These are phyloP conservation scores for Salvia hispanica DNA, from an alignment of 257 asterid genomes.

Conservation along the genomic window DNA sequence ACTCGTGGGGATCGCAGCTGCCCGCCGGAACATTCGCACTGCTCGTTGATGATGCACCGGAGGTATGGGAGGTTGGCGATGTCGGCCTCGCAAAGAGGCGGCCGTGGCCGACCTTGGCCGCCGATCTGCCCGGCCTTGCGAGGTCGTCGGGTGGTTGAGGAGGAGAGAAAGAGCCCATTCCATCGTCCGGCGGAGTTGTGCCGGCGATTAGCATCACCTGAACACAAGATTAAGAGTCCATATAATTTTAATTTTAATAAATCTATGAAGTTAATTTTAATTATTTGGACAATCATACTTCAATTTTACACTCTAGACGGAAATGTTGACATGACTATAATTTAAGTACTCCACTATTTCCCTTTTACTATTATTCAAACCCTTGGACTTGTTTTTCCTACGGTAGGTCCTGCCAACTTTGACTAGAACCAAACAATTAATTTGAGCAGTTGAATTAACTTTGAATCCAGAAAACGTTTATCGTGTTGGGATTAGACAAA, in stretches of 20 bases:
- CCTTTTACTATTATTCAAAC: too few species aligned
- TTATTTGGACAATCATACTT: too few species aligned
- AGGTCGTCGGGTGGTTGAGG: constrained; percentile 56
- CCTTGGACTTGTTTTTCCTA: neutral
- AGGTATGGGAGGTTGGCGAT: constrained; percentile 51
- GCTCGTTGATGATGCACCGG: constrained; percentile 53
- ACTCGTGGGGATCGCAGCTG: constrained; percentile 60
- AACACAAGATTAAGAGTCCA: neutral
- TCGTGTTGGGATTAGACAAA: too few species aligned
- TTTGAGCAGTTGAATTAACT: too few species aligned
- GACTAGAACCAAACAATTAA: neutral
- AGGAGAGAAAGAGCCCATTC: constrained; percentile 65
- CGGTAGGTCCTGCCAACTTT: neutral
- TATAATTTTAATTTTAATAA: too few species aligned
- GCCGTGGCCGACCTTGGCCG: constrained; percentile 30
- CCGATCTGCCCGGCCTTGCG: constrained; percentile 57
- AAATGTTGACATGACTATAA: too few species aligned
- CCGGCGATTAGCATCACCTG: constrained; percentile 63
- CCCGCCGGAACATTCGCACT: constrained; percentile 56
- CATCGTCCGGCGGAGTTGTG: constrained; percentile 60
- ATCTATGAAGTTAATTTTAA: too few species aligned
- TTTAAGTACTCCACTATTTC: too few species aligned
- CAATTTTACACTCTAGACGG: too few species aligned
- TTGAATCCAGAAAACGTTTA: too few species aligned
- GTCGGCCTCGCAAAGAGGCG: constrained; percentile 53